Percentiles rank a stretch among this genome's conserved stretches.
phyloP scores from a whole-genome alignment of 192 early-diverging fungal genomes.

The Linnemannia zychae region DNA sequence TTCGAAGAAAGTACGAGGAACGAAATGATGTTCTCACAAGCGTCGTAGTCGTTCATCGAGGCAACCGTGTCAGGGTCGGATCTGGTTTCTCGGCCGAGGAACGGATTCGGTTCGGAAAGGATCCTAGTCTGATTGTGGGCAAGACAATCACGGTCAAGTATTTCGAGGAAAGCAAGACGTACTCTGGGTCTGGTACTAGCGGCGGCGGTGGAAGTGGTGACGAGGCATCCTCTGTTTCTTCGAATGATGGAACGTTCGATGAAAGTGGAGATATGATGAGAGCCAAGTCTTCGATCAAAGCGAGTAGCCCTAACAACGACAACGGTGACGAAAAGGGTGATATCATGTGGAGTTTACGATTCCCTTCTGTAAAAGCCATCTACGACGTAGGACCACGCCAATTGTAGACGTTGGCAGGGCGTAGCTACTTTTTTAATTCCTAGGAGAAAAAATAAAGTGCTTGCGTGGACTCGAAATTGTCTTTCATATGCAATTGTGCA shows the following conservation, averaged over 20 bases:
- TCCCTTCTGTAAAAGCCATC: conserved; percentile 68
- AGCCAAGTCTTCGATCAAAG: not conserved
- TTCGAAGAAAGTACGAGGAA: conserved; percentile 51
- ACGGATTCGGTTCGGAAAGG: conserved; percentile 57
- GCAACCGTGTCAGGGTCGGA: conserved; percentile 65
- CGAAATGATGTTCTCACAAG: conserved; percentile 53
- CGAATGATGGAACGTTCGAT: not conserved
- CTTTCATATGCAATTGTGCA: not conserved
- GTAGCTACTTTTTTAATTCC: not conserved
- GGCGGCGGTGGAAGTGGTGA: not conserved
- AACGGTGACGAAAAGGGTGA: not conserved
- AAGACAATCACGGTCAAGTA: conserved; percentile 67
- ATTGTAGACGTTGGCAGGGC: not conserved
- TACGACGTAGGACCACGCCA: conserved; percentile 54
- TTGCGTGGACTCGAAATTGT: not conserved
- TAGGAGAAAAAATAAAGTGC: conserved; percentile 3
- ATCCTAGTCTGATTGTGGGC: conserved; percentile 63
- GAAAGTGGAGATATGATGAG: not conserved
- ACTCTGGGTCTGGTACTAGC: not conserved
- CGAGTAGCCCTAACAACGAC: not conserved
- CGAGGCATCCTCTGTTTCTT: not conserved
- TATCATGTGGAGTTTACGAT: conserved; percentile 59
- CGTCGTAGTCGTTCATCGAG: conserved; percentile 63
- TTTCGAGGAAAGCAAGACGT: conserved; percentile 60
- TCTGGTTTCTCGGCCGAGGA: conserved; percentile 63